A percentile compares a stretch with the other conserved stretches of the same genome.
phyloP scores from a whole-genome alignment of 2,329 filamentous ascomycete species.

The Botrytis aclada region DNA sequence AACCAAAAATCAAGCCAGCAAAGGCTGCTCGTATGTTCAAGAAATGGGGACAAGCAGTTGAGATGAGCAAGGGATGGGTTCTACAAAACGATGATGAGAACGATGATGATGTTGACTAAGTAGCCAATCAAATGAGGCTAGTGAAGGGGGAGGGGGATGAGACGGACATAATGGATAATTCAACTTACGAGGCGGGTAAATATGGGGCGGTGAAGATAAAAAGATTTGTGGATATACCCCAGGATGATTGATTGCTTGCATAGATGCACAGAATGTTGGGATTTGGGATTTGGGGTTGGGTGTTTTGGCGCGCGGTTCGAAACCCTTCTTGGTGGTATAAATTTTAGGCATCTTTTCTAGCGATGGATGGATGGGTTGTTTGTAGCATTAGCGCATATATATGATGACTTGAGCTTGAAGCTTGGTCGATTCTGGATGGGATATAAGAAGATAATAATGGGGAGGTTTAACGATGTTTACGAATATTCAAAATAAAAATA shows the following conservation, averaged over 20 bases:
- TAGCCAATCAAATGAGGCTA: neutral
- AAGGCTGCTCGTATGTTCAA: constrained; percentile 61
- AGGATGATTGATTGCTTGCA: constrained; percentile 6
- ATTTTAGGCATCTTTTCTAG: neutral
- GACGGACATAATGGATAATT: constrained; percentile 3
- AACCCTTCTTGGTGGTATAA: neutral
- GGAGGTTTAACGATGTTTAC: neutral
- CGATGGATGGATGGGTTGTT: neutral
- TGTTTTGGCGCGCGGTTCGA: constrained; percentile 14
- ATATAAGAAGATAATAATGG: neutral
- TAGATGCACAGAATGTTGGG: neutral
- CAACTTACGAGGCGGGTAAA: neutral
- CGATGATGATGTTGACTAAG: constrained; percentile 16
- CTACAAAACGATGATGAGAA: constrained; percentile 16
- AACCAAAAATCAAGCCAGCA: constrained; percentile 58
- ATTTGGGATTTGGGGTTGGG: neutral
- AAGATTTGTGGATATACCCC: constrained; percentile 9
- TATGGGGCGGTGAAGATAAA: constrained; percentile 6
- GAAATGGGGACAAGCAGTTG: constrained; percentile 71
- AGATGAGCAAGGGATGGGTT: constrained; percentile 74
- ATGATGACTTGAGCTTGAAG: constrained; percentile 9
- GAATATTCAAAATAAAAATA: constrained; percentile 1
- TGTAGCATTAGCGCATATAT: constrained; percentile 6
- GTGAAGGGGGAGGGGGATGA: neutral
- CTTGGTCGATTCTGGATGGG: neutral